Percentiles rank a stretch among this genome's conserved stretches.
These are phyloP conservation scores for Polytolypa hystricis DNA, from an alignment of 2,329 filamentous ascomycete genomes.

Conservation along the genomic window DNA sequence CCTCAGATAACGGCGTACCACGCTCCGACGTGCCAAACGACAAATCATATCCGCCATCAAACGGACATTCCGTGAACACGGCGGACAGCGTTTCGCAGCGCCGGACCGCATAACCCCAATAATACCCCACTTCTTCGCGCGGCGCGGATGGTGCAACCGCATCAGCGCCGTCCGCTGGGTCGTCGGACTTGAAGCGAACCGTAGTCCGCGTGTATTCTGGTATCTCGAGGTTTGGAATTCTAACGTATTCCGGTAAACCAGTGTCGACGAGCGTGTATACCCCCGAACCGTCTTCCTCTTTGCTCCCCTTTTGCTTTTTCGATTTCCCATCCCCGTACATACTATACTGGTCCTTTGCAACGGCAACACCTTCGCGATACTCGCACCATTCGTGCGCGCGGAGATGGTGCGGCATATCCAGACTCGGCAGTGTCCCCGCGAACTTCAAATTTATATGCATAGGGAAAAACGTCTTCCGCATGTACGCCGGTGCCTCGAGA, in stretches of 20 bases:
- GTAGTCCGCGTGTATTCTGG: constrained; percentile 65
- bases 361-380: constrained; percentile 67
- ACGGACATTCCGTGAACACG: constrained; percentile 67
- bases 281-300: constrained; percentile 26
- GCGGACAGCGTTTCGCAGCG: constrained; percentile 54
- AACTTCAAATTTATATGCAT: constrained; percentile 66
- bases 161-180: constrained; percentile 36
- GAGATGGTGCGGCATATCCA: constrained; percentile 80
- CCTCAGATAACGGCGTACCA: constrained; percentile 40
- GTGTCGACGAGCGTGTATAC: constrained; percentile 36
- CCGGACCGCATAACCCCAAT: constrained; percentile 72
- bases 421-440: constrained; percentile 60
- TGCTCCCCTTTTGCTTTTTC: constrained; percentile 29
- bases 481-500: constrained; percentile 73
- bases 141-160: constrained; percentile 59
- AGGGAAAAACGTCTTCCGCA: constrained; percentile 64
- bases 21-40: constrained; percentile 77
- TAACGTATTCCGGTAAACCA: constrained; percentile 37
- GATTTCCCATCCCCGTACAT: constrained; percentile 25
- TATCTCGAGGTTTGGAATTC: constrained; percentile 47
- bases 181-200: constrained; percentile 47
- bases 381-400: constrained; percentile 64
- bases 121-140: constrained; percentile 66
- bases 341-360: constrained; percentile 44
- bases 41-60: constrained; percentile 67